These are phyloP conservation scores for Articulospora tetracladia DNA, from an alignment of 495 filamentous ascomycete genomes.

Conservation along the genomic window DNA sequence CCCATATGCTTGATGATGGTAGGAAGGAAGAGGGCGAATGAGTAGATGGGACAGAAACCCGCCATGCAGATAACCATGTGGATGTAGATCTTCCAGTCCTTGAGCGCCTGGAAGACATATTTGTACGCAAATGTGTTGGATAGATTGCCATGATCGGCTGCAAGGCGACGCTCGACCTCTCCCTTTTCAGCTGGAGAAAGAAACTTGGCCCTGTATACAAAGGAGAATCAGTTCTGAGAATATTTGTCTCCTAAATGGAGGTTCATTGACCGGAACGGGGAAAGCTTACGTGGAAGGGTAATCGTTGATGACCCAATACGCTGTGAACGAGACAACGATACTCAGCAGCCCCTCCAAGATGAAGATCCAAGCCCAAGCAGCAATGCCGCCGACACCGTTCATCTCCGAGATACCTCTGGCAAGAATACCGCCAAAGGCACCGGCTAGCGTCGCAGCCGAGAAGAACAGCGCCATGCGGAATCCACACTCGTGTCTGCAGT, in stretches of 20 bases:
- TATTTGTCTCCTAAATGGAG: no score
- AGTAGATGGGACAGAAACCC: constrained; percentile 59
- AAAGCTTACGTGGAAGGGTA: constrained; percentile 46
- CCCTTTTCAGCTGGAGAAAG: constrained; percentile 43
- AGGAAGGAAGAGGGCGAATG: constrained; percentile 62
- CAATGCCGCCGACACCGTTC: constrained; percentile 39
- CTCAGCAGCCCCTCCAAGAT: constrained; percentile 53
- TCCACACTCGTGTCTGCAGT: constrained; percentile 53
- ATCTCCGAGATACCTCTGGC: constrained; percentile 62
- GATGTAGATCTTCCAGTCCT: constrained; percentile 64
- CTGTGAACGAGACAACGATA: constrained; percentile 31
- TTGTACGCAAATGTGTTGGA: constrained; percentile 66
- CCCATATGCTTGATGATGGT: constrained; percentile 66
- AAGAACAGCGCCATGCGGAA: constrained; percentile 56
- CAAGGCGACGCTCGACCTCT: constrained; percentile 49
- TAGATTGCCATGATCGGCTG: constrained; percentile 54
- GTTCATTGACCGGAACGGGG: no score
- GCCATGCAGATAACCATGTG: constrained; percentile 43
- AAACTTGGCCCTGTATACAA: constrained; percentile 40
- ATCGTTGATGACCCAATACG: constrained; percentile 53
- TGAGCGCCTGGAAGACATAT: constrained; percentile 62
- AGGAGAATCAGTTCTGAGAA: background rate
- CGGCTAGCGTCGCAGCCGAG: constrained; percentile 50
- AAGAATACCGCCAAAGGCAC: constrained; percentile 58
- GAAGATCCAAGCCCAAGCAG: constrained; percentile 68